A percentile compares a stretch with the other conserved stretches of the same genome.
Conservation (phyloP, 2,329 filamentous ascomycete species). For the Ascochyta fabae region DNA sequence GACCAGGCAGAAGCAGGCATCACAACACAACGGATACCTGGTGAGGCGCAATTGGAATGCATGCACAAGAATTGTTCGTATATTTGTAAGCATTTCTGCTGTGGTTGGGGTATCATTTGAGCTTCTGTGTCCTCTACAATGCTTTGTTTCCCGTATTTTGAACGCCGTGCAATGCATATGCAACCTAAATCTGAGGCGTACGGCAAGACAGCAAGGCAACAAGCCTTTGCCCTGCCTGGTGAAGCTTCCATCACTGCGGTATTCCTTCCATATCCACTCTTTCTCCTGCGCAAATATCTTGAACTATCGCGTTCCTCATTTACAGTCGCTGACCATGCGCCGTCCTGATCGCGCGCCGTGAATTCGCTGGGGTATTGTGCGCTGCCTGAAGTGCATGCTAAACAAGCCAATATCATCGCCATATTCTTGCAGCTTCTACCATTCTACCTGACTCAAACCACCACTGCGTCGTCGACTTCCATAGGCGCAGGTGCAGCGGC, state of each 20-base stretch:
- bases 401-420: neutral
- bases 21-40: slow-evolving; percentile 23
- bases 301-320: neutral
- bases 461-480: slow-evolving; percentile 41
- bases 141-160: slow-evolving; percentile 27
- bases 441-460: slow-evolving; percentile 11
- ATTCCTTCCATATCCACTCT: neutral
- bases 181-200: slow-evolving; percentile 11
- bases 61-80: slow-evolving; percentile 1
- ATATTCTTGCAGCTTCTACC: neutral
- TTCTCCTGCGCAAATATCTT: neutral
- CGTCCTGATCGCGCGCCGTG: neutral
- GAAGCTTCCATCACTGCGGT: neutral
- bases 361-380: neutral
- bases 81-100: slow-evolving; percentile 22
- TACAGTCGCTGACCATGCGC: neutral
- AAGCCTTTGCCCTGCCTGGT: neutral
- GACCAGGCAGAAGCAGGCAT: slow-evolving; percentile 46
- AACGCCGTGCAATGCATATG: slow-evolving; percentile 44
- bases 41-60: slow-evolving; percentile 25
- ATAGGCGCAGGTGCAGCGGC: slow-evolving; percentile 36
- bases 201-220: slow-evolving; percentile 2
- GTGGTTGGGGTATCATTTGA: slow-evolving; percentile 43
- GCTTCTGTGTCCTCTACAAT: slow-evolving; percentile 35
- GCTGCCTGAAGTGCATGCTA: neutral